Evolutionary conservation across 2,329 filamentous ascomycete genomes (phyloP).

Genomic region (Penicillium concentricum): DNA sequence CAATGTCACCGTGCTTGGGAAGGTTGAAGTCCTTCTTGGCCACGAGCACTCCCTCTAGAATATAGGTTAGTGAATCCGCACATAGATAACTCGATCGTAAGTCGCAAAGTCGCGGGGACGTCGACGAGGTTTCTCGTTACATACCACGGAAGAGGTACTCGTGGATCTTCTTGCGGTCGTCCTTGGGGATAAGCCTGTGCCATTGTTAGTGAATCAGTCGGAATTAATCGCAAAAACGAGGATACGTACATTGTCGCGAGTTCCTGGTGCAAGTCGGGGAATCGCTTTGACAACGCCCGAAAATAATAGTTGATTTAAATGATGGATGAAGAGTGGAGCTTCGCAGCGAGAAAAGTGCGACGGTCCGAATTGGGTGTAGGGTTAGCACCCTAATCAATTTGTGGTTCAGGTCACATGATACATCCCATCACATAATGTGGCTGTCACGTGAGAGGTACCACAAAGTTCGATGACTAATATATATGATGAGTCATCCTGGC

Average conservation of each 20-base stretch:
- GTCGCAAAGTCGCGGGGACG: conserved; percentile 8
- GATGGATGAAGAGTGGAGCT: conserved; percentile 35
- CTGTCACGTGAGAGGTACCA: not conserved
- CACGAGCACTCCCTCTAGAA: conserved; percentile 76
- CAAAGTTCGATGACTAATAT: not conserved
- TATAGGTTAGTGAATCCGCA: conserved; percentile 15
- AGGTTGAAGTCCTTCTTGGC: conserved; percentile 99
- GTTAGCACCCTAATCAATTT: conserved; percentile 29
- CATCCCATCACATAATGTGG: not conserved
- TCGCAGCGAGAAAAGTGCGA: conserved; percentile 38
- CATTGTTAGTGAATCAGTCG: conserved; percentile 18
- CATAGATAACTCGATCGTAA: not conserved
- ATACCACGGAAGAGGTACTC: conserved; percentile 96
- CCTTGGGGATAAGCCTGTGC: conserved; percentile 94
- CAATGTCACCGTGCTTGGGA: conserved; percentile 95
- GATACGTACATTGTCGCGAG: conserved; percentile 52
- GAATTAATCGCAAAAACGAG: not conserved
- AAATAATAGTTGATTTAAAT: conserved; percentile 39
- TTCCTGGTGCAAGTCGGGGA: conserved; percentile 54
- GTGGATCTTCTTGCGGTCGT: conserved; percentile 99
- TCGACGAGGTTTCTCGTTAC: conserved; percentile 27
- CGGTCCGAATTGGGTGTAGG: conserved; percentile 33
- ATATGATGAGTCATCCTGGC: not conserved
- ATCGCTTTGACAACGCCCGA: conserved; percentile 52
- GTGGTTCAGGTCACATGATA: conserved; percentile 7